These are phyloP conservation scores for Coemansia sp. DNA, from an alignment of 192 early-diverging fungal genomes.

Conservation along the genomic window DNA sequence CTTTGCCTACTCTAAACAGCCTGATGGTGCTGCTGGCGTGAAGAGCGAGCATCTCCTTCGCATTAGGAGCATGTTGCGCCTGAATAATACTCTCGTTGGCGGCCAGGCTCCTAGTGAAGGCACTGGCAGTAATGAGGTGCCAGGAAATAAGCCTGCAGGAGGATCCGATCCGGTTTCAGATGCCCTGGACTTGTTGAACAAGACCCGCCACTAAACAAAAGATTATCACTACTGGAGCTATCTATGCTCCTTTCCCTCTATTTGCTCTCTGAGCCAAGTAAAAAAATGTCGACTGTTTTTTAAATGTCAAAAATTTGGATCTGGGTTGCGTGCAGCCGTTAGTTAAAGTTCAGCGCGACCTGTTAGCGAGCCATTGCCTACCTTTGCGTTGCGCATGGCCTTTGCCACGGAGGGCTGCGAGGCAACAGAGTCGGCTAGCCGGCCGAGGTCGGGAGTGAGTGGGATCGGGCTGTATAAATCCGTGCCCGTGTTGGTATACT, in stretches of 20 bases:
- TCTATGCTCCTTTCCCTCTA: not conserved
- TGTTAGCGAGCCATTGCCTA: slow-evolving; percentile 1
- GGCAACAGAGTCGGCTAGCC: slow-evolving; percentile 33
- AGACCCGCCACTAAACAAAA: slow-evolving; percentile 10
- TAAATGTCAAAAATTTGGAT: not conserved
- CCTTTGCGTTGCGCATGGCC: slow-evolving; percentile 35
- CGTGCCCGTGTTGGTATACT: slow-evolving; percentile 11
- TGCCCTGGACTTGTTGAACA: slow-evolving; percentile 14
- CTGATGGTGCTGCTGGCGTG: not conserved
- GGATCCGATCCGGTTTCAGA: not conserved
- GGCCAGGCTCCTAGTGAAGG: not conserved
- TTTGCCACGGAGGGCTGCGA: slow-evolving; percentile 32
- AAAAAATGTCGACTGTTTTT: slow-evolving; percentile 4
- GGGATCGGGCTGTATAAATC: slow-evolving; percentile 34
- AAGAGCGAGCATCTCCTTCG: slow-evolving; percentile 6
- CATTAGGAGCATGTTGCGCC: slow-evolving; percentile 10
- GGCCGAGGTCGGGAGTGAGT: slow-evolving; percentile 38
- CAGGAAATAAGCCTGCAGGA: not conserved
- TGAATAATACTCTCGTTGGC: not conserved
- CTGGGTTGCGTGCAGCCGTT: not conserved
- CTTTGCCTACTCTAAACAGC: slow-evolving; percentile 1
- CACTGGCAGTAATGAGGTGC: not conserved
- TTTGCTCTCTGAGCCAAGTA: not conserved
- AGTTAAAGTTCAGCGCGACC: slow-evolving; percentile 30
- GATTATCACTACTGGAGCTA: not conserved